These are phyloP conservation scores for Pleurotus citrinopileatus DNA, from an alignment of 768 basidiomycete species.

Conservation along the genomic window DNA sequence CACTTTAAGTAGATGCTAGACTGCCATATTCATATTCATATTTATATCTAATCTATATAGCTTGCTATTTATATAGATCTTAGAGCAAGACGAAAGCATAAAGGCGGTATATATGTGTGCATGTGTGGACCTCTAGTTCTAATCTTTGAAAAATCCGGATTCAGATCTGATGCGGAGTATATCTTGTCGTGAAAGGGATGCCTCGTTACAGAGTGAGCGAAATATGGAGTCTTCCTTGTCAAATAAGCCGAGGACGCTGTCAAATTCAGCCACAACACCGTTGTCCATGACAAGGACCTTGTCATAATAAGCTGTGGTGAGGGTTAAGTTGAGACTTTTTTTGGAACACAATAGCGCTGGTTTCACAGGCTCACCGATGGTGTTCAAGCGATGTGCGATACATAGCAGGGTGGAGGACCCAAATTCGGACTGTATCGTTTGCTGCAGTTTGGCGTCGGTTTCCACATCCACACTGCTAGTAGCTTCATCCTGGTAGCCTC, in stretches of 20 bases:
- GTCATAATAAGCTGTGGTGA: slow-evolving; percentile 53
- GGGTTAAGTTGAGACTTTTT: slow-evolving; percentile 8
- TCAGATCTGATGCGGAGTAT: slow-evolving; percentile 44
- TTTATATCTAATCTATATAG: no score
- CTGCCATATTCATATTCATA: no score
- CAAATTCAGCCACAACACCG: slow-evolving; percentile 69
- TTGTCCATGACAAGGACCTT: slow-evolving; percentile 71
- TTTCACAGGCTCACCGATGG: slow-evolving; percentile 39
- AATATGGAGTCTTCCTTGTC: slow-evolving; percentile 64
- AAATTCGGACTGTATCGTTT: slow-evolving; percentile 63
- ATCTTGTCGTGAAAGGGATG: slow-evolving; percentile 50
- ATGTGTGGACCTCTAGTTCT: no score
- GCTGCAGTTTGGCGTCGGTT: slow-evolving; percentile 59
- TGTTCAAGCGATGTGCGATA: slow-evolving; percentile 58
- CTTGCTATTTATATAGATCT: no score
- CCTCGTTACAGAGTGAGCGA: slow-evolving; percentile 67
- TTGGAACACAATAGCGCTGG: background rate
- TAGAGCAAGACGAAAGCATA: no score
- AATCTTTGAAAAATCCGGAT: background rate
- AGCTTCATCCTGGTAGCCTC: slow-evolving; percentile 55
- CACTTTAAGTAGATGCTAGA: no score
- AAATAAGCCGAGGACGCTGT: slow-evolving; percentile 66
- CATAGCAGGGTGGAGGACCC: slow-evolving; percentile 48
- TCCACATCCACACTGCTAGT: slow-evolving; percentile 62
- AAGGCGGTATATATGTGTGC: no score